A percentile compares a stretch with the other conserved stretches of the same genome.
phyloP scores from a whole-genome alignment of 306 rosid species.

The Lathyrus sativus region DNA sequence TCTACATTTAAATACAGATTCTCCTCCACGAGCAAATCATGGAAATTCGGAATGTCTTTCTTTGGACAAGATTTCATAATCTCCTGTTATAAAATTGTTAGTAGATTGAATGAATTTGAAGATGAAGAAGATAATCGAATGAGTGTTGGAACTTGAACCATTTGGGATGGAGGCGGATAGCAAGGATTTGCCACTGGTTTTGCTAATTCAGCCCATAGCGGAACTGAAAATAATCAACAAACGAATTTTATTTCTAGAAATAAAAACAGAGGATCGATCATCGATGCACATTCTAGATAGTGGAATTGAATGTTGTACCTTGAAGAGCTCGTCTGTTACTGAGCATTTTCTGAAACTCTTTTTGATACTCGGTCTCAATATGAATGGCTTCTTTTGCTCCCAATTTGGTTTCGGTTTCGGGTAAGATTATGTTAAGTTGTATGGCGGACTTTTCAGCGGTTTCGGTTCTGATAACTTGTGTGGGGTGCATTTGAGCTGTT shows the following conservation, averaged over 20 bases:
- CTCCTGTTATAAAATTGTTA: slow-evolving; percentile 38
- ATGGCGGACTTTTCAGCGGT: too few relatives aligned
- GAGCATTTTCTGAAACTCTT: too few relatives aligned
- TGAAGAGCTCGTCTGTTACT: too few relatives aligned
- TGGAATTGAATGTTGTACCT: too few relatives aligned
- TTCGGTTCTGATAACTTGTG: too few relatives aligned
- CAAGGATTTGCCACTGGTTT: slow-evolving; percentile 59
- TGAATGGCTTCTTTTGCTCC: too few relatives aligned
- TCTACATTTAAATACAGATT: slow-evolving; percentile 67
- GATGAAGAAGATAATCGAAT: background rate
- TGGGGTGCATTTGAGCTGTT: too few relatives aligned
- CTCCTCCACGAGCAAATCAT: slow-evolving; percentile 70
- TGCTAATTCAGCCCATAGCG: slow-evolving; percentile 49
- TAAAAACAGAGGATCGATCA: background rate
- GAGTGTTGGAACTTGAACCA: slow-evolving; percentile 47
- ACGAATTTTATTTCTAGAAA: too few relatives aligned
- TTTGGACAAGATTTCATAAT: slow-evolving; percentile 66
- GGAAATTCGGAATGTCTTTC: slow-evolving; percentile 44
- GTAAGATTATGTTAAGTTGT: too few relatives aligned
- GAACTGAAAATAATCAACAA: slow-evolving; percentile 49
- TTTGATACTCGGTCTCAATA: too few relatives aligned
- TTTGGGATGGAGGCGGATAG: slow-evolving; percentile 50
- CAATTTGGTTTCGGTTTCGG: too few relatives aligned
- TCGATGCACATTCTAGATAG: too few relatives aligned
- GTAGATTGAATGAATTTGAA: background rate